These are phyloP conservation scores for Trametes maxima DNA, from an alignment of 768 basidiomycete species.

Conservation along the genomic window DNA sequence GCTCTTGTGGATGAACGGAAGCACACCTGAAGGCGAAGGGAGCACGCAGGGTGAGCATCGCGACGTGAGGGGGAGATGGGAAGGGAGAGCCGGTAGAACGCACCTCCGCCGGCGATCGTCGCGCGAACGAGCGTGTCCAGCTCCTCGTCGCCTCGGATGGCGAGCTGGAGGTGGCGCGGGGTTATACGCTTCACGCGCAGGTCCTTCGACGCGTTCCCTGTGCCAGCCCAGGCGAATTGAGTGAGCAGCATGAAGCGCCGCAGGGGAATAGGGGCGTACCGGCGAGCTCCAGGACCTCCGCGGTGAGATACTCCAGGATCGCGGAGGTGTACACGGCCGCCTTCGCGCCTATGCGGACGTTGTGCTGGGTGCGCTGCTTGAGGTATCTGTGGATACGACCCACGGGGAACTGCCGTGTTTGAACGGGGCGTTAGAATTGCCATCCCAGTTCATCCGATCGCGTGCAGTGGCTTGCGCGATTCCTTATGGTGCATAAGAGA, in stretches of 20 bases:
- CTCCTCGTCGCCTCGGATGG: slow-evolving; percentile 96
- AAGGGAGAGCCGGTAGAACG: slow-evolving; percentile 25
- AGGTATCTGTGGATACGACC: slow-evolving; percentile 97
- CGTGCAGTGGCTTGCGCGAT: not conserved
- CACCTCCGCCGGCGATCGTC: slow-evolving; percentile 68
- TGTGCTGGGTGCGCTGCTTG: slow-evolving; percentile 90
- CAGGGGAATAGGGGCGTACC: slow-evolving; percentile 50
- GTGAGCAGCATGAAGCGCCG: not conserved
- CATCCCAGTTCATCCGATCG: too few relatives aligned
- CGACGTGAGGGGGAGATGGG: not conserved
- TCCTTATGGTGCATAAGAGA: not conserved
- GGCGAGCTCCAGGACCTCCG: slow-evolving; percentile 94
- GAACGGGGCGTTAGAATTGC: too few relatives aligned
- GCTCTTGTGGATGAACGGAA: slow-evolving; percentile 89
- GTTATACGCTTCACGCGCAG: slow-evolving; percentile 97
- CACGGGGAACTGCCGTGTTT: slow-evolving; percentile 75
- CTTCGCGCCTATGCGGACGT: slow-evolving; percentile 95
- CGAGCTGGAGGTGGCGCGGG: slow-evolving; percentile 92
- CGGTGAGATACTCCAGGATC: slow-evolving; percentile 94
- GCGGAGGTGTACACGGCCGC: slow-evolving; percentile 97
- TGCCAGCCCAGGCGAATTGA: not conserved
- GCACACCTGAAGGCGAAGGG: slow-evolving; percentile 50
- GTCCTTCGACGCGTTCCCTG: slow-evolving; percentile 97
- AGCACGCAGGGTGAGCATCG: not conserved
- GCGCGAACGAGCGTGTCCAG: slow-evolving; percentile 94